These are phyloP conservation scores for Blastobotrys indianensis DNA, from an alignment of 1,139 yeast genomes.

Conservation along the genomic window DNA sequence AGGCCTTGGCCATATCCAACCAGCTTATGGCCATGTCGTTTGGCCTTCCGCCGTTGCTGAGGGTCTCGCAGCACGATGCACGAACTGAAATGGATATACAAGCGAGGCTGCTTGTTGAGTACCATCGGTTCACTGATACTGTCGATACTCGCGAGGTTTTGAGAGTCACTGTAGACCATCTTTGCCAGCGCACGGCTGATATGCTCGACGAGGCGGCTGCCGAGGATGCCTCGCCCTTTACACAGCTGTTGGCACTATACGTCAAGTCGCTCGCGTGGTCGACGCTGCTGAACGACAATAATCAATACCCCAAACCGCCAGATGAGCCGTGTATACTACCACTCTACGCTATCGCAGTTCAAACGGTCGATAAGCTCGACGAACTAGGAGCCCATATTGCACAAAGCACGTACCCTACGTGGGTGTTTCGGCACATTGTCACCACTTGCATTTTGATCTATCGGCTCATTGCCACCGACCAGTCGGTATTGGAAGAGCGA, in stretches of 20 bases:
- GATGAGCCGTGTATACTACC: too few relatives aligned
- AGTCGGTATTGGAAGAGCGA: neutral
- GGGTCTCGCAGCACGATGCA: neutral
- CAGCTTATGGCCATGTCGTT: constrained; percentile 1
- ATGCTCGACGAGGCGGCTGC: too few relatives aligned
- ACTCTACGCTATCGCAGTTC: too few relatives aligned
- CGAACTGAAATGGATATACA: neutral
- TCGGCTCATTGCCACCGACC: constrained; percentile 9
- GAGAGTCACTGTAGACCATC: too few relatives aligned
- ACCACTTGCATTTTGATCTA: constrained; percentile 8
- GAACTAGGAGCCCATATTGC: too few relatives aligned
- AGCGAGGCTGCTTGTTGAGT: neutral
- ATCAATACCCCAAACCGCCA: neutral
- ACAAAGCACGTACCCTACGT: neutral
- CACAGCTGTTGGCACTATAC: neutral
- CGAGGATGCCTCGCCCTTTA: neutral
- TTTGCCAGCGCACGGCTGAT: too few relatives aligned
- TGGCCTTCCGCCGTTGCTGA: neutral
- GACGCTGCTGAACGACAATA: neutral
- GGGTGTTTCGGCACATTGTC: constrained; percentile 6
- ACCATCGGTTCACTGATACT: neutral
- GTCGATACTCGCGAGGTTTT: too few relatives aligned
- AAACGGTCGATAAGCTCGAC: too few relatives aligned
- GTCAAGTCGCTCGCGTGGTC: neutral
- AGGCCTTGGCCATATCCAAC: neutral